Evolutionary conservation across 2,329 filamentous ascomycete genomes (phyloP).

Genomic region (Verticillium nubilum): DNA sequence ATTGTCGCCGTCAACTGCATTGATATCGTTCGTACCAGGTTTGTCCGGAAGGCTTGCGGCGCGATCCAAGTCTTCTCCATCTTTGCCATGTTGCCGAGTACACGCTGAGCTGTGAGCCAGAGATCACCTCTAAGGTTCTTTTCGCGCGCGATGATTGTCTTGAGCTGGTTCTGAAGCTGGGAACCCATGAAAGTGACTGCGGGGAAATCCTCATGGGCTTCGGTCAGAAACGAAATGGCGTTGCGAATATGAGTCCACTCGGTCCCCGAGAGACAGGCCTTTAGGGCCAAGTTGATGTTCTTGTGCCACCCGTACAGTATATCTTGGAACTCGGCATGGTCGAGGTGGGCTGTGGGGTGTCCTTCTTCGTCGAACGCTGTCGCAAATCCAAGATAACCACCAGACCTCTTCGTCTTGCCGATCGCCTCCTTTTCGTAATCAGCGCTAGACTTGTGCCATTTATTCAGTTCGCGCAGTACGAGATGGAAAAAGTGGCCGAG

Average conservation of each 20-base stretch:
- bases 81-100: constrained; percentile 64
- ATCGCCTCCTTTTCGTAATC: constrained; percentile 80
- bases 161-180: constrained; percentile 57
- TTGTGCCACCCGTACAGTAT: constrained; percentile 88
- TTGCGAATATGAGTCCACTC: constrained; percentile 99
- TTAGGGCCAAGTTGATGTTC: constrained; percentile 72
- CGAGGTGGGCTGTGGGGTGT: constrained; percentile 65
- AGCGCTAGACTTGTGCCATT: constrained; percentile 61
- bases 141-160: constrained; percentile 60
- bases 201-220: constrained; percentile 77
- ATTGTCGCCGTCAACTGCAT: constrained; percentile 13
- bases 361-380: constrained; percentile 65
- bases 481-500: constrained; percentile 87
- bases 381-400: constrained; percentile 62
- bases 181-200: constrained; percentile 83
- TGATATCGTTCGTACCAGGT: constrained; percentile 42
- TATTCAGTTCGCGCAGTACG: constrained; percentile 69
- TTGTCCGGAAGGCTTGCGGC: constrained; percentile 66
- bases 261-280: constrained; percentile 70
- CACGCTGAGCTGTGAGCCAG: constrained; percentile 66
- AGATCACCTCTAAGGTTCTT: constrained; percentile 61
- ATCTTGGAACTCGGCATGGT: constrained; percentile 81
- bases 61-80: constrained; percentile 65
- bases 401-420: constrained; percentile 43
- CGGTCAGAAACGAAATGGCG: constrained; percentile 82